Conservation (phyloP, 805 yeast species). For the Starmerella etchellsii region DNA sequence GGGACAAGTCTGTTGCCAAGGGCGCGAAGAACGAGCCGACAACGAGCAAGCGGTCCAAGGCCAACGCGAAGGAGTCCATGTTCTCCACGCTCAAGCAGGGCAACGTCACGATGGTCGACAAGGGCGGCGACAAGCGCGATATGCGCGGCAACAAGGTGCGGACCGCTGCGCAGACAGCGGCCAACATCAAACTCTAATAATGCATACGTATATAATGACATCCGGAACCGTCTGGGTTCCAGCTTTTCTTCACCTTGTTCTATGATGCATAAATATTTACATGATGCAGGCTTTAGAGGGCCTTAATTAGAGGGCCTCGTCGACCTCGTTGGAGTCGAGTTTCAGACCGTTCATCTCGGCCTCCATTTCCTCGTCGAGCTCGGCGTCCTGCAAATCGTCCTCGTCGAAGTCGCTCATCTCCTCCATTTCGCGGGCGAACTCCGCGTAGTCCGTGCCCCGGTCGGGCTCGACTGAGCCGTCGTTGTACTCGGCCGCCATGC, state of each 20-base stretch:
- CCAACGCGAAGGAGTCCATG: conserved; percentile 30
- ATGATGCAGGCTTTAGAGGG: background rate
- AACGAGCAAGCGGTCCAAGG: conserved; percentile 24
- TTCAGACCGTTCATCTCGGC: too few species aligned
- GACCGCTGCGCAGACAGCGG: conserved; percentile 21
- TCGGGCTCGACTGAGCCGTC: conserved; percentile 58
- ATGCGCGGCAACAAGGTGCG: conserved; percentile 53
- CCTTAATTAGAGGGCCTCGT: too few species aligned
- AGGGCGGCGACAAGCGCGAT: conserved; percentile 62
- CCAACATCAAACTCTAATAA: conserved; percentile 25
- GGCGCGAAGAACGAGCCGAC: background rate
- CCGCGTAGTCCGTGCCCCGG: conserved; percentile 45
- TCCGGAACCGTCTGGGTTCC: too few species aligned
- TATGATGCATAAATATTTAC: background rate
- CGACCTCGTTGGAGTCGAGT: too few species aligned
- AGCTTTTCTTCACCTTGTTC: too few species aligned
- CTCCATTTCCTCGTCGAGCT: too few species aligned
- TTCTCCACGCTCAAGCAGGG: conserved; percentile 62
- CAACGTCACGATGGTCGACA: conserved; percentile 66
- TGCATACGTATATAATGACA: background rate
- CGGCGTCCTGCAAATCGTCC: background rate
- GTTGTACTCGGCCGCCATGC: conserved; percentile 93
- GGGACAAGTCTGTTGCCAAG: conserved; percentile 44
- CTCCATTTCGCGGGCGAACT: conserved; percentile 83
- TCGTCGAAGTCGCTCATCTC: conserved; percentile 30